Percentiles rank a stretch among this genome's conserved stretches.
phyloP scores from a whole-genome alignment of 768 basidiomycete genomes.

The Auricularia auricula-judae region DNA sequence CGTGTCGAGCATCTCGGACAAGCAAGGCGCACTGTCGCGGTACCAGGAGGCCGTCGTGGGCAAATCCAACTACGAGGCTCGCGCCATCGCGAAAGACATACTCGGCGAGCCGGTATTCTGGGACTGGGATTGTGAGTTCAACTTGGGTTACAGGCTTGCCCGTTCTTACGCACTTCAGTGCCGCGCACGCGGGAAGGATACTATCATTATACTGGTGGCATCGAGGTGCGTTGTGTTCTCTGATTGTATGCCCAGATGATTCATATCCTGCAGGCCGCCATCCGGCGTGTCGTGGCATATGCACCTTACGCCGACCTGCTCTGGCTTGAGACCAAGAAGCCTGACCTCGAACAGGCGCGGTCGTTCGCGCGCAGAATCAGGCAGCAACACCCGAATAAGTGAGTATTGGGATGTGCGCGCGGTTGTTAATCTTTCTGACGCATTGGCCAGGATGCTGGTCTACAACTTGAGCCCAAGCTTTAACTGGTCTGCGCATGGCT shows the following conservation, averaged over 20 bases:
- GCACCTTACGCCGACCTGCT: constrained; percentile 82
- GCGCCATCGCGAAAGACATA: constrained; percentile 62
- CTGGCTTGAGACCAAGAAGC: constrained; percentile 90
- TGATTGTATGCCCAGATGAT: not conserved
- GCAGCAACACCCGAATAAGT: constrained; percentile 64
- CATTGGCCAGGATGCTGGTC: constrained; percentile 56
- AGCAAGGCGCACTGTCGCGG: constrained; percentile 41
- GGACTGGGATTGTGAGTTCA: constrained; percentile 76
- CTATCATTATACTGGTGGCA: constrained; percentile 75
- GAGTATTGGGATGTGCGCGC: constrained; percentile 10
- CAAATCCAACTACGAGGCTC: constrained; percentile 63
- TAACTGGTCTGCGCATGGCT: constrained; percentile 83
- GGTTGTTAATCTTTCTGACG: constrained; percentile 6
- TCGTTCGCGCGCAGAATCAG: constrained; percentile 69
- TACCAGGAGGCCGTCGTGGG: constrained; percentile 50
- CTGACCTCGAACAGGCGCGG: constrained; percentile 68
- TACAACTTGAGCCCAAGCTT: constrained; percentile 93
- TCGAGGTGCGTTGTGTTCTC: constrained; percentile 34
- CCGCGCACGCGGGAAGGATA: constrained; percentile 87
- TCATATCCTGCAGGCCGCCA: constrained; percentile 45
- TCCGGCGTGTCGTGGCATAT: constrained; percentile 68
- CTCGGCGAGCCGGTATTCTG: constrained; percentile 64
- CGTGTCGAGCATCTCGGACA: constrained; percentile 37
- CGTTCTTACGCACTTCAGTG: constrained; percentile 29
- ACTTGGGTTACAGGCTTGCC: not conserved